These are phyloP conservation scores for Inga leiocalycina DNA, from an alignment of 306 rosid genomes.

Conservation along the genomic window DNA sequence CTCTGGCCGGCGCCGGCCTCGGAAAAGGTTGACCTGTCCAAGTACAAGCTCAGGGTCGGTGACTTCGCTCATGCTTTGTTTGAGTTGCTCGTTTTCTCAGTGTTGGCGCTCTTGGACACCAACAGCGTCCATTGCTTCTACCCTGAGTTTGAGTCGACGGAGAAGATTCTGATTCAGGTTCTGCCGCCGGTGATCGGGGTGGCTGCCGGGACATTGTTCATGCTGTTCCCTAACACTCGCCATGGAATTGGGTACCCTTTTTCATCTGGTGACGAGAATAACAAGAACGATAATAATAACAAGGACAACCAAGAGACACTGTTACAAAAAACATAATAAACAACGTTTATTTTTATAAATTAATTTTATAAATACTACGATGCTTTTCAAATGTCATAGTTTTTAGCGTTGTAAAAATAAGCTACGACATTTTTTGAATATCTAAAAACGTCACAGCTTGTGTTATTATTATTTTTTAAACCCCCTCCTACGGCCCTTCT, in stretches of 20 bases:
- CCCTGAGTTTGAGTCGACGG: slow-evolving; percentile 49
- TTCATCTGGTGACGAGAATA: background rate
- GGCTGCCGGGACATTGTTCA: slow-evolving; percentile 49
- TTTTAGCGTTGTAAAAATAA: too few relatives aligned
- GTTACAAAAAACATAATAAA: too few relatives aligned
- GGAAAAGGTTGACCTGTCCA: slow-evolving; percentile 40
- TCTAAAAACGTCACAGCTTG: too few relatives aligned
- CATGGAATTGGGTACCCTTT: slow-evolving; percentile 84
- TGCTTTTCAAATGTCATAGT: too few relatives aligned
- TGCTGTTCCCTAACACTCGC: slow-evolving; percentile 59
- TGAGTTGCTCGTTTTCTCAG: slow-evolving; percentile 53
- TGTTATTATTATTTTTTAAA: too few relatives aligned
- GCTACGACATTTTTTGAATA: too few relatives aligned
- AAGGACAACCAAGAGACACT: too few relatives aligned
- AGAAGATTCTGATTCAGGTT: slow-evolving; percentile 50
- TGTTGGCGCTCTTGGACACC: slow-evolving; percentile 54
- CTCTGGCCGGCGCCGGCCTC: slow-evolving; percentile 61
- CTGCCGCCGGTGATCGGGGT: slow-evolving; percentile 65
- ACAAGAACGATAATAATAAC: background rate
- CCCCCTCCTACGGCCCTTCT: too few relatives aligned
- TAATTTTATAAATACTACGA: too few relatives aligned
- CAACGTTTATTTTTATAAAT: too few relatives aligned
- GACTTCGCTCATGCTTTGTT: slow-evolving; percentile 75
- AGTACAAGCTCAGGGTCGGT: slow-evolving; percentile 50
- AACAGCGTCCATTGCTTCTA: slow-evolving; percentile 70